Conservation (phyloP, 768 basidiomycete genomes). For the Mycena alexandri region DNA sequence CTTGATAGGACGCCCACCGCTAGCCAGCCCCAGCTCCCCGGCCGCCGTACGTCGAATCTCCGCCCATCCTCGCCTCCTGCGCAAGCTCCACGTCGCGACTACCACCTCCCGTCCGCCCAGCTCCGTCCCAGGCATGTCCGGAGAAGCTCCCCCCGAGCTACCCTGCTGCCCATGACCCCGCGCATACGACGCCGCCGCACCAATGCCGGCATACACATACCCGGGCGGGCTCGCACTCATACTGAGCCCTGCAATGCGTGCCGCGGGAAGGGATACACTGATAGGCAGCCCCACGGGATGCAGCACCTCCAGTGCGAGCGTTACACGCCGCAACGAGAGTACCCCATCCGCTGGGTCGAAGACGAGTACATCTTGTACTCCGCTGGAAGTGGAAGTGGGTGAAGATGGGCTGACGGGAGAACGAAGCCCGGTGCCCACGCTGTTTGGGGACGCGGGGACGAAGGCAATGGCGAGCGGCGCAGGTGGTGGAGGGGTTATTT, state of each 20-base stretch:
- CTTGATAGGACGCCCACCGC: slow-evolving; percentile 33
- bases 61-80: slow-evolving; percentile 63
- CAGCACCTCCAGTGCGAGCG: slow-evolving; percentile 58
- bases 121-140: slow-evolving; percentile 42
- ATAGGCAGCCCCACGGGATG: slow-evolving; percentile 41
- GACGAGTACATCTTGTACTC: slow-evolving; percentile 75
- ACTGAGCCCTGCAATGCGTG: slow-evolving; percentile 49
- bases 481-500: slow-evolving; percentile 13
- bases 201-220: slow-evolving; percentile 44
- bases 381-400: slow-evolving; percentile 42
- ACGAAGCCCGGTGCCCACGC: slow-evolving; percentile 34
- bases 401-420: slow-evolving; percentile 24
- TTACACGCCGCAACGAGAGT: slow-evolving; percentile 63
- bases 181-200: slow-evolving; percentile 53
- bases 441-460: slow-evolving; percentile 52
- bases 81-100: slow-evolving; percentile 77
- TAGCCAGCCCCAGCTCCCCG: neutral
- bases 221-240: slow-evolving; percentile 66
- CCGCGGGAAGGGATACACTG: slow-evolving; percentile 72
- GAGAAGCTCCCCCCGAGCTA: neutral
- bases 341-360: slow-evolving; percentile 73
- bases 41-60: slow-evolving; percentile 59
- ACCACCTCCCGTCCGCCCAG: slow-evolving; percentile 52
- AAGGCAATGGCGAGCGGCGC: slow-evolving; percentile 71
- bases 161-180: slow-evolving; percentile 37